phyloP scores from a whole-genome alignment of 108 stramenopile genomes.

The Conticribra guillardii region DNA sequence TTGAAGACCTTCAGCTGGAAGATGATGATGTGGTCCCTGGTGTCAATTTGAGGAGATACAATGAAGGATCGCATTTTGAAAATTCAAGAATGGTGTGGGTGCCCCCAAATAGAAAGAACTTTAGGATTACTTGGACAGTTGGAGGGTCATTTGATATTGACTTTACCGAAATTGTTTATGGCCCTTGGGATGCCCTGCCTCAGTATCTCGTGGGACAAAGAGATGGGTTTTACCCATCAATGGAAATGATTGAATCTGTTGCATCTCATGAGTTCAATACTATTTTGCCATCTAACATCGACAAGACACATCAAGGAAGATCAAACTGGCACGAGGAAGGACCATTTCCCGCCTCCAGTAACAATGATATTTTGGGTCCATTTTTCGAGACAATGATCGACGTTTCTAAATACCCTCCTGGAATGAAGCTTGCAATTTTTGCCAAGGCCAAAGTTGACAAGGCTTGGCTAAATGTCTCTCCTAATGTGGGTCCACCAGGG shows the following conservation, averaged over 20 bases:
- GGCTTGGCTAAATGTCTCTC: constrained; percentile 36
- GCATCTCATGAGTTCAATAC: constrained; percentile 11
- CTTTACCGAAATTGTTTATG: constrained; percentile 45
- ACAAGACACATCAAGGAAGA: constrained; percentile 9
- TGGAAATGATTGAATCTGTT: constrained; percentile 14
- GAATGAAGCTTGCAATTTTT: constrained; percentile 40
- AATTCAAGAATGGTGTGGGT: constrained; percentile 41
- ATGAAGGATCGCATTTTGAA: constrained; percentile 31
- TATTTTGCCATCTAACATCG: constrained; percentile 15
- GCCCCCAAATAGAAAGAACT: constrained; percentile 1
- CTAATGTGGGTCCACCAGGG: constrained; percentile 26
- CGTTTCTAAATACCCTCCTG: constrained; percentile 18
- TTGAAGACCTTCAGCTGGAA: constrained; percentile 39
- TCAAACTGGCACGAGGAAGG: constrained; percentile 50
- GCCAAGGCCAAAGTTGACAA: constrained; percentile 57
- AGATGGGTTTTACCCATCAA: constrained; percentile 34
- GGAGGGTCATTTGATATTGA: constrained; percentile 72
- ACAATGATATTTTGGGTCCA: constrained; percentile 20
- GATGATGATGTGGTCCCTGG: constrained; percentile 48
- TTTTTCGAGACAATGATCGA: constrained; percentile 42
- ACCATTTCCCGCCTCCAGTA: constrained; percentile 20
- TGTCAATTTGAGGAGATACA: constrained; percentile 31
- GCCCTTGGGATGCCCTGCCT: constrained; percentile 45
- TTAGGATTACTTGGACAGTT: constrained; percentile 65
- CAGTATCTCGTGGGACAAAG: constrained; percentile 24